A percentile compares a stretch with the other conserved stretches of the same genome.
These are phyloP conservation scores for Lathyrus aphaca DNA, from an alignment of 306 rosid genomes.

Conservation along the genomic window DNA sequence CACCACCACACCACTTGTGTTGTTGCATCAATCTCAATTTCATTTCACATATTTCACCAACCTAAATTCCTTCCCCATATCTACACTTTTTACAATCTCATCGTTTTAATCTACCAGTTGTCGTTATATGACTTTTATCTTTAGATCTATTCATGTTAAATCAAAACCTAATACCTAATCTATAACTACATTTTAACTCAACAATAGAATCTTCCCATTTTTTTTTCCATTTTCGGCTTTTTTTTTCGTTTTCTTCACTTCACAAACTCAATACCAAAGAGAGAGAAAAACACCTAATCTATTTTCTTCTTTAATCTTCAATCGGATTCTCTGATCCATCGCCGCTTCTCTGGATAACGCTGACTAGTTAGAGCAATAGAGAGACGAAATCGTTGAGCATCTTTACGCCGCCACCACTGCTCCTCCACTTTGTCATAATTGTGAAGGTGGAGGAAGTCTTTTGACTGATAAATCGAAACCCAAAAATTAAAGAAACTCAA, in stretches of 20 bases:
- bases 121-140: slow-evolving; percentile 19
- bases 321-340: slow-evolving; percentile 8
- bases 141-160: slow-evolving; percentile 18
- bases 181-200: too few relatives aligned
- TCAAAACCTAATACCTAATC: too few relatives aligned
- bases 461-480: too few relatives aligned
- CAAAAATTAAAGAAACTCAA: too few relatives aligned
- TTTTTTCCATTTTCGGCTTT: fast-evolving
- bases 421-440: slow-evolving; percentile 50
- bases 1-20: not conserved
- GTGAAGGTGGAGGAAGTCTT: slow-evolving; percentile 39
- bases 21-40: slow-evolving; percentile 6
- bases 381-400: slow-evolving; percentile 79
- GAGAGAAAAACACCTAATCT: not conserved
- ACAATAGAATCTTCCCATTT: too few relatives aligned
- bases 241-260: slow-evolving; percentile 19
- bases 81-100: slow-evolving; percentile 39
- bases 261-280: not conserved
- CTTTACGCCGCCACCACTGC: slow-evolving; percentile 57
- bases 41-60: slow-evolving; percentile 29
- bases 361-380: slow-evolving; percentile 61
- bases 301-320: not conserved
- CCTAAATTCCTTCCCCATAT: slow-evolving; percentile 39
- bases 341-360: slow-evolving; percentile 73
- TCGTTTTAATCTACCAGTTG: slow-evolving; percentile 31